phyloP scores from a whole-genome alignment of 257 asterid species.

The Galeopsis tetrahit region DNA sequence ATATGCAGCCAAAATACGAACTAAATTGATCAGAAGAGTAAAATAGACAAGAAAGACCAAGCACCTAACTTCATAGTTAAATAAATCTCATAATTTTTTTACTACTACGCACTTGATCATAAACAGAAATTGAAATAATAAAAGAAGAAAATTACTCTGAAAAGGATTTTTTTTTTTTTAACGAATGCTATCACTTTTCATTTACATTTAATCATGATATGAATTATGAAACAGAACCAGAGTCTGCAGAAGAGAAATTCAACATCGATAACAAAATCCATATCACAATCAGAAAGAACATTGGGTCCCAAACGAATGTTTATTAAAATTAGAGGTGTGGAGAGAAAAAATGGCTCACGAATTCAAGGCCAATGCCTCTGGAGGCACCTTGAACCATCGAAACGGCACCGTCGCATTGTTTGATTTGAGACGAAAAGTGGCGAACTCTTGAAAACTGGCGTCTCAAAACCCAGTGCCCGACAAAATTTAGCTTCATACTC shows the following conservation, averaged over 20 bases:
- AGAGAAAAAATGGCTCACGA: conserved; percentile 56
- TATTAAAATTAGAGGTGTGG: background rate
- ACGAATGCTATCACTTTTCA: background rate
- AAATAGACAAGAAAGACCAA: background rate
- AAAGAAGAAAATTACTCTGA: background rate
- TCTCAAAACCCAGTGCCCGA: conserved; percentile 37
- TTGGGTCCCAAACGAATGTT: conserved; percentile 11
- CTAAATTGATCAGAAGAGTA: conserved; percentile 19
- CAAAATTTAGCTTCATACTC: conserved; percentile 52
- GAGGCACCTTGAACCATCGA: conserved; percentile 99
- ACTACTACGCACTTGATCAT: conserved; percentile 4
- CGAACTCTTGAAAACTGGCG: conserved; percentile 38
- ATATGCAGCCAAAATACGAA: conserved; percentile 21
- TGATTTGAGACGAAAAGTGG: conserved; percentile 45
- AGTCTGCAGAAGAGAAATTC: background rate
- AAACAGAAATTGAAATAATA: background rate
- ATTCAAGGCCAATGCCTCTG: conserved; percentile 96
- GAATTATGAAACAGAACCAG: background rate
- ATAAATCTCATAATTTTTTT: background rate
- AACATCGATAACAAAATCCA: background rate
- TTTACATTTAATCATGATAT: background rate
- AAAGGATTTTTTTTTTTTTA: too few species aligned
- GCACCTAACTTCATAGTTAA: conserved; percentile 9
- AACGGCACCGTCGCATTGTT: conserved; percentile 61
- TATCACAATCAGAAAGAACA: conserved; percentile 1